Evolutionary conservation across 371 early-diverging fungal genomes (phyloP).

Genomic region (Nosema muscidifuracis): DNA sequence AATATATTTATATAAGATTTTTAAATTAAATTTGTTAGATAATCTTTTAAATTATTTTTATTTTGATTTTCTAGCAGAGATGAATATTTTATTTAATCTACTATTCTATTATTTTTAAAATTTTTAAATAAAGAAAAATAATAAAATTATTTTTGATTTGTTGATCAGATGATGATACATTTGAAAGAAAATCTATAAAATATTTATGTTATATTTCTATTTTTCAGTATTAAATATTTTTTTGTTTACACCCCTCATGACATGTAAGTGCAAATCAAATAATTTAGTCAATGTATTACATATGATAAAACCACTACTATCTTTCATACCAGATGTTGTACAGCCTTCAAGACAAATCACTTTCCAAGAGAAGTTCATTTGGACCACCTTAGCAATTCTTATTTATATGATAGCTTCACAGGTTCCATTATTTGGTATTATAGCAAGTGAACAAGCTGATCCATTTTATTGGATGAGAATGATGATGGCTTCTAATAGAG

Average conservation of each 20-base stretch:
- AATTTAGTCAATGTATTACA: conserved; percentile 79
- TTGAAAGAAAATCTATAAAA: too few relatives aligned
- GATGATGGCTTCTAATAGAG: conserved; percentile 95
- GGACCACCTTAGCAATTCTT: conserved; percentile 93
- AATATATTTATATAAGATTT: too few relatives aligned
- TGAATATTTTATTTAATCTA: too few relatives aligned
- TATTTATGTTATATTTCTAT: neutral
- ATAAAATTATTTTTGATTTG: too few relatives aligned
- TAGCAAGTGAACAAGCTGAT: conserved; percentile 73
- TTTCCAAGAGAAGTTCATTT: conserved; percentile 91
- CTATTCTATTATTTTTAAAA: too few relatives aligned
- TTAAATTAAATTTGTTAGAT: too few relatives aligned
- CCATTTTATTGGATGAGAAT: conserved; percentile 98
- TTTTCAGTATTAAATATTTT: neutral
- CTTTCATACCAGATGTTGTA: conserved; percentile 87
- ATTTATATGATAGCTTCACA: conserved; percentile 96
- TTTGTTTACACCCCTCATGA: conserved; percentile 30
- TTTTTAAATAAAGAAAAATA: too few relatives aligned
- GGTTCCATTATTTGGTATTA: conserved; percentile 97
- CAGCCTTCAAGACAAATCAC: conserved; percentile 89
- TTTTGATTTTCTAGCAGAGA: too few relatives aligned
- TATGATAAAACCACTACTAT: conserved; percentile 92
- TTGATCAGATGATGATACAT: too few relatives aligned
- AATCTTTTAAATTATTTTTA: too few relatives aligned
- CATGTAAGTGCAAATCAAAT: conserved; percentile 42